phyloP scores from a whole-genome alignment of 768 basidiomycete genomes.

The Agaricus subrufescens region DNA sequence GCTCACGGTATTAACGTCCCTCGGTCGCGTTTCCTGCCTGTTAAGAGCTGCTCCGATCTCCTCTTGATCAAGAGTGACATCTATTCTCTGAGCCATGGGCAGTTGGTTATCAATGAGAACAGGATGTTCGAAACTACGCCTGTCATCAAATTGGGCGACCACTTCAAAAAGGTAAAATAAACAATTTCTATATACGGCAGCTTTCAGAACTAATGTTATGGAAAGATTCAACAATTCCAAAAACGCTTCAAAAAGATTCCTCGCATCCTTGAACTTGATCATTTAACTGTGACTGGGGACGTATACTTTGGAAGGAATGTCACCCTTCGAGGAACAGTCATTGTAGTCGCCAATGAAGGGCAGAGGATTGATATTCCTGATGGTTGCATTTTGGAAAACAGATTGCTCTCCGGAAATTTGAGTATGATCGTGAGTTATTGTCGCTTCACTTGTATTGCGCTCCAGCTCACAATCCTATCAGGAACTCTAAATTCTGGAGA shows the following conservation, averaged over 20 bases:
- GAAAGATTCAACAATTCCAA: constrained; percentile 61
- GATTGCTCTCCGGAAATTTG: constrained; percentile 79
- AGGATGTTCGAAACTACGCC: constrained; percentile 86
- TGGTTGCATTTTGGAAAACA: constrained; percentile 73
- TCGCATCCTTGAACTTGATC: constrained; percentile 85
- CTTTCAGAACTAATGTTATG: not conserved
- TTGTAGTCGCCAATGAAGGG: constrained; percentile 81
- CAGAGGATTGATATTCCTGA: constrained; percentile 82
- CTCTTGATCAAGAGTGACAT: constrained; percentile 90
- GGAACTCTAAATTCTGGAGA: too few relatives aligned
- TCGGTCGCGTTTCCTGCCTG: constrained; percentile 88
- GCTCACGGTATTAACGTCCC: constrained; percentile 95
- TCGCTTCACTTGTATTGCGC: not conserved
- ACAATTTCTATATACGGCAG: not conserved
- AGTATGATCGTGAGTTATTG: constrained; percentile 61
- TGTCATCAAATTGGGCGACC: constrained; percentile 95
- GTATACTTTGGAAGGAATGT: constrained; percentile 87
- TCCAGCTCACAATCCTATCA: too few relatives aligned
- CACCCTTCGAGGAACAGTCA: constrained; percentile 85
- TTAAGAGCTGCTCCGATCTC: constrained; percentile 84
- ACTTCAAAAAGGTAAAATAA: constrained; percentile 83
- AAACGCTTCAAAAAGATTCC: constrained; percentile 96
- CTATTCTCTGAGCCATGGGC: constrained; percentile 86
- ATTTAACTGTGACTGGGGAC: constrained; percentile 90
- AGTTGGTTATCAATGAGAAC: constrained; percentile 76